Percentiles rank a stretch among this genome's conserved stretches.
Evolutionary conservation across 2,329 filamentous ascomycete genomes (phyloP).

Genomic region (Metarhizium sp.): DNA sequence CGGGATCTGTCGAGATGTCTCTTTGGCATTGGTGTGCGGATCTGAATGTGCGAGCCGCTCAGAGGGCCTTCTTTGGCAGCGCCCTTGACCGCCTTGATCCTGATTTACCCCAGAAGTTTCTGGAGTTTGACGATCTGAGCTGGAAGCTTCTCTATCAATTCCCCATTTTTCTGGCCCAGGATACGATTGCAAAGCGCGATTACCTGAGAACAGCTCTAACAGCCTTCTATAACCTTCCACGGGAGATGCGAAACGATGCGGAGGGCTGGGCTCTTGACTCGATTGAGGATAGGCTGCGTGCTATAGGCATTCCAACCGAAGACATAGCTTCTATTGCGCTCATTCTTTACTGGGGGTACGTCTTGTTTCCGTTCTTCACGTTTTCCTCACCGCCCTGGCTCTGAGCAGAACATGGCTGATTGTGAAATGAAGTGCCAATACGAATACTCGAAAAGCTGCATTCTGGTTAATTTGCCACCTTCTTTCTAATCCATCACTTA

Average conservation of each 20-base stretch:
- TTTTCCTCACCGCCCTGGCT: too few relatives aligned
- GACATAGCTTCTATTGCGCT: too few relatives aligned
- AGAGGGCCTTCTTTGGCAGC: too few relatives aligned
- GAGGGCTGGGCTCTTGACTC: neutral
- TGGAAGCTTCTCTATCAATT: constrained; percentile 20
- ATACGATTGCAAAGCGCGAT: constrained; percentile 11
- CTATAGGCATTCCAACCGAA: too few relatives aligned
- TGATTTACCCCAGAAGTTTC: constrained; percentile 6
- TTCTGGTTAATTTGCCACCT: constrained; percentile 19
- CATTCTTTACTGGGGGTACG: too few relatives aligned
- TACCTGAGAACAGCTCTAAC: neutral
- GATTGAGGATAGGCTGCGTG: too few relatives aligned
- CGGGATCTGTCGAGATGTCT: constrained; percentile 3
- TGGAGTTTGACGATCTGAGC: constrained; percentile 15
- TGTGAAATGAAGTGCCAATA: constrained; percentile 14
- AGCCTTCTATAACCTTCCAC: too few relatives aligned
- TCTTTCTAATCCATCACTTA: constrained; percentile 9
- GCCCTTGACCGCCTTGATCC: constrained; percentile 11
- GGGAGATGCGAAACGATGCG: neutral
- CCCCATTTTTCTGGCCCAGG: constrained; percentile 10
- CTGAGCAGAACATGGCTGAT: too few relatives aligned
- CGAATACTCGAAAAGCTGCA: constrained; percentile 16
- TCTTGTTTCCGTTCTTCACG: too few relatives aligned
- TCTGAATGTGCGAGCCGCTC: too few relatives aligned
- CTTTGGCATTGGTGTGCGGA: neutral